These are phyloP conservation scores for Zostera marina DNA, from an alignment of 116 monocot species.

Conservation along the genomic window DNA sequence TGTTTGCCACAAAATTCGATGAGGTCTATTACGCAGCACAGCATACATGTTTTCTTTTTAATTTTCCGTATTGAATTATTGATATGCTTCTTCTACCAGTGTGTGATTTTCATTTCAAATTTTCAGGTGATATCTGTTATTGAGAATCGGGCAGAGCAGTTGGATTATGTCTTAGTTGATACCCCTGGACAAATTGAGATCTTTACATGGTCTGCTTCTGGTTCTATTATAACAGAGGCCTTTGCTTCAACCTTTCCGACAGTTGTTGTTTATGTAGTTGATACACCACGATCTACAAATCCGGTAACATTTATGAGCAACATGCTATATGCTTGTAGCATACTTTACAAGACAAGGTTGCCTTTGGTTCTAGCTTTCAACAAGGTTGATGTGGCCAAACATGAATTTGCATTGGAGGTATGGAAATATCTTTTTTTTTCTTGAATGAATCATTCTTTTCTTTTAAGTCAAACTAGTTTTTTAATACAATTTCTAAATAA, in stretches of 20 bases:
- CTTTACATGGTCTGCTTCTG: slow-evolving; percentile 97
- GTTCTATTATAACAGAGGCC: slow-evolving; percentile 88
- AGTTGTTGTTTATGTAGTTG: slow-evolving; percentile 78
- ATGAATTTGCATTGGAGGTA: slow-evolving; percentile 95
- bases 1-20: slow-evolving; percentile 56
- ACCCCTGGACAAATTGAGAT: slow-evolving; percentile 98
- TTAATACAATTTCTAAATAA: too few species aligned
- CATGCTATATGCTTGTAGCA: slow-evolving; percentile 98
- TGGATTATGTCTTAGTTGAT: slow-evolving; percentile 93
- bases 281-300: slow-evolving; percentile 74
- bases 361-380: slow-evolving; percentile 82
- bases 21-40: slow-evolving; percentile 24
- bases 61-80: not conserved
- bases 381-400: slow-evolving; percentile 90
- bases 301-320: slow-evolving; percentile 98
- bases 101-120: not conserved
- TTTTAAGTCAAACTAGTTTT: not conserved
- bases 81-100: slow-evolving; percentile 1
- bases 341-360: slow-evolving; percentile 90
- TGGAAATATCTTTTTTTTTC: not conserved
- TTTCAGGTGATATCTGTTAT: slow-evolving; percentile 74
- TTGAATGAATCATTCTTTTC: not conserved
- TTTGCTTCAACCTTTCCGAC: slow-evolving; percentile 98
- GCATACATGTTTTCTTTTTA: not conserved
- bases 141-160: slow-evolving; percentile 71